Evolutionary conservation across 2,329 filamentous ascomycete genomes (phyloP).

Genomic region (Juglanconis oblonga): DNA sequence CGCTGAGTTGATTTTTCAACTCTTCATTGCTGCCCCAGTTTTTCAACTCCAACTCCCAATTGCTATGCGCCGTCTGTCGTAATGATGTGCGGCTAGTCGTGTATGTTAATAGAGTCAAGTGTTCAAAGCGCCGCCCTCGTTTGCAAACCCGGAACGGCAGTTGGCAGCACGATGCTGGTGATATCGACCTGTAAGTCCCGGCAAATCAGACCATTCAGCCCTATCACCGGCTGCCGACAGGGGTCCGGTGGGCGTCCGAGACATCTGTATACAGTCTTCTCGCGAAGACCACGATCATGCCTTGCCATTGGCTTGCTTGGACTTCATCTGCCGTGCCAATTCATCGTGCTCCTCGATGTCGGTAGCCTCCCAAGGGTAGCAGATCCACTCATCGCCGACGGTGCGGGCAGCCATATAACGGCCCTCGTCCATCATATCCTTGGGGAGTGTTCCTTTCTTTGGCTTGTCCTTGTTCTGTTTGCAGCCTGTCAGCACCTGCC

Average conservation of each 20-base stretch:
- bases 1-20: background rate
- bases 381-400: slow-evolving; percentile 94
- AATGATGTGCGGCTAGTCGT: background rate
- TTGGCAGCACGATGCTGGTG: background rate
- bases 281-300: background rate
- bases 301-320: slow-evolving; percentile 17
- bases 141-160: background rate
- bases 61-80: background rate
- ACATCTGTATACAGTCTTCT: background rate
- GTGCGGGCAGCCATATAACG: slow-evolving; percentile 85
- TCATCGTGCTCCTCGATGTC: slow-evolving; percentile 92
- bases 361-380: slow-evolving; percentile 96
- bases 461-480: slow-evolving; percentile 89
- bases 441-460: slow-evolving; percentile 85
- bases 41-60: background rate
- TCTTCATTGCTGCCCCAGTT: background rate
- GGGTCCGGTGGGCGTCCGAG: background rate
- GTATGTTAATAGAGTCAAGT: background rate
- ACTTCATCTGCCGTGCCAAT: slow-evolving; percentile 52
- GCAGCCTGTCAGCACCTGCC: background rate
- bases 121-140: background rate
- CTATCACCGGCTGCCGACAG: background rate
- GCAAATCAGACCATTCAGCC: background rate
- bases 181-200: background rate
- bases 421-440: slow-evolving; percentile 68